Conservation (phyloP, 2,329 filamentous ascomycete species). For the Lecanosticta acicola region DNA sequence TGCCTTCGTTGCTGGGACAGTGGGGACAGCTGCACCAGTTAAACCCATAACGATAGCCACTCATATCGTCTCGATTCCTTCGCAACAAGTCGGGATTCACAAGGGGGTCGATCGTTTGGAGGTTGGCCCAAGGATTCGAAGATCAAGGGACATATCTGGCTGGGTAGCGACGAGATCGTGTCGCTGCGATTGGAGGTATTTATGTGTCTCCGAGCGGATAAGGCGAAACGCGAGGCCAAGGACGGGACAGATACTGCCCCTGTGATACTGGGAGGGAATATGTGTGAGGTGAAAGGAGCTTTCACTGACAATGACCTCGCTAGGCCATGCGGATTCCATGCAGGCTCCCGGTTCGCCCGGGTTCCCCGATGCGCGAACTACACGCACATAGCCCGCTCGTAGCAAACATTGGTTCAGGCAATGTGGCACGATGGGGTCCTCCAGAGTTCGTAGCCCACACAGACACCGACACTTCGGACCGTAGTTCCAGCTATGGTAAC, state of each 20-base stretch:
- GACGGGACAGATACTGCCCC: neutral
- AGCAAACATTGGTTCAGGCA: neutral
- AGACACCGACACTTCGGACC: neutral
- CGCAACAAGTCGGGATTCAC: too few species aligned
- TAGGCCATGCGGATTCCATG: neutral
- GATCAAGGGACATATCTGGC: neutral
- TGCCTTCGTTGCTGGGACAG: constrained; percentile 4
- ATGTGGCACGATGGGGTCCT: neutral
- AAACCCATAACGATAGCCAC: constrained; percentile 1
- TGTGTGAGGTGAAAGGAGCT: neutral
- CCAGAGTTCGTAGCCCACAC: neutral
- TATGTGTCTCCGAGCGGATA: neutral
- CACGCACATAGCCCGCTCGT: neutral
- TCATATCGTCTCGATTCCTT: constrained; percentile 1
- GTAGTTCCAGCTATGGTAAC: too few species aligned
- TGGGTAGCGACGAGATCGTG: neutral
- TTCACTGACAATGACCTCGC: neutral
- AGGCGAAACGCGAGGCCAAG: neutral
- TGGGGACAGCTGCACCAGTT: constrained; percentile 11
- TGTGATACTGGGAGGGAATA: neutral
- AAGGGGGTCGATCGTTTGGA: too few species aligned
- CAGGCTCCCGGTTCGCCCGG: neutral
- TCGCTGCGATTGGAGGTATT: neutral
- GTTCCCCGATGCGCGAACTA: neutral
- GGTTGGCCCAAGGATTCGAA: neutral